Evolutionary conservation across 495 filamentous ascomycete species (phyloP), one percentile per base, ranked within the genome.

Genomic region (Echria macrotheca): DNA sequence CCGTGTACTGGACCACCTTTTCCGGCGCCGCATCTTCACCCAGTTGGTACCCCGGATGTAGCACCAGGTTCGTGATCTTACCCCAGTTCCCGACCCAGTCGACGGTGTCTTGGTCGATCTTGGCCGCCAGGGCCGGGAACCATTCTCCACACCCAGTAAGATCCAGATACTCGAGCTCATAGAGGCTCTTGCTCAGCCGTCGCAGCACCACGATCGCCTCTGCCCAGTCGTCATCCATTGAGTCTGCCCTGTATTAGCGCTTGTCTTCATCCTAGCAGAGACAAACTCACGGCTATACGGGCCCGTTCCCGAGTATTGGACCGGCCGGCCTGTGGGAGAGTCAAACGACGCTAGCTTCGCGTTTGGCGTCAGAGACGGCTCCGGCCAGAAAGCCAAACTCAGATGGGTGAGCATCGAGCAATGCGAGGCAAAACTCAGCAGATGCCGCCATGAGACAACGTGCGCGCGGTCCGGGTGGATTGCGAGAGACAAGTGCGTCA

Each of bases 301-400:
- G 25, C 80, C 77, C 2, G 79, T 84, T 12, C 77, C 84, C 29
- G 81, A 74, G 50, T 85, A 82, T 18, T 72, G 67, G 19, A 87
- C 47, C 4, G 47, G 33, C 6, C 57, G 50, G 26, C 68, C 70
- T 8, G 65, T 57, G 14, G 61, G 57, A 3, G 77, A 65, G 11
- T 72, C 67, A 7, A 73, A 59, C 22, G 73, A 71, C 1, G 74
- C 65, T 29, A 74, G 64, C 37, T 74, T 76, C 2, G 82, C 70
- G 49, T 84, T 80, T 5, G 85, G 85, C 5, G 79, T 84, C 1
- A 85, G 61, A 0, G 74, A 77, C 0, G 89, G 89, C 15, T 76
- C 69, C 2, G 90, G 88, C 90, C 90, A 96, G 61, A 84, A 78
- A 1, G 86, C 84, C 4, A 95, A 69, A 22, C 82, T 88, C 2